These are phyloP conservation scores for Ustilago cynodontis DNA, from an alignment of 1,284 basidiomycete species.

Conservation along the genomic window DNA sequence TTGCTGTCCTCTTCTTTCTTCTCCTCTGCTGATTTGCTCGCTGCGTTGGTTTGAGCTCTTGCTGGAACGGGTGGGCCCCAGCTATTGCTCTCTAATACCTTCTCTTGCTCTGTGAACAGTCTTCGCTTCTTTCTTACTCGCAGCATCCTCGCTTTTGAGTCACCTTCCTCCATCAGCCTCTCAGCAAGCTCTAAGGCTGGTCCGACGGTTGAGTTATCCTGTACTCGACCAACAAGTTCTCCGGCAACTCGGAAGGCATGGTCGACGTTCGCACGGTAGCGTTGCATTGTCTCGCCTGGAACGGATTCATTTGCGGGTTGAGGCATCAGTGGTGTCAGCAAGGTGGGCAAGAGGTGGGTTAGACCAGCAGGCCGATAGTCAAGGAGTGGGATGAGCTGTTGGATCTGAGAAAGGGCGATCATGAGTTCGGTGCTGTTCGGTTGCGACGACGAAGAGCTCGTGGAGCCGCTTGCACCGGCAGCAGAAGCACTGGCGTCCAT, in stretches of 20 bases:
- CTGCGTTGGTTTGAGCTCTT: neutral
- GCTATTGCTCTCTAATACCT: conserved; percentile 26
- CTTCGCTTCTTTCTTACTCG: conserved; percentile 38
- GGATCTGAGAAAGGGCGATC: conserved; percentile 47
- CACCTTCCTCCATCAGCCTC: conserved; percentile 21
- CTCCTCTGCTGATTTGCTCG: neutral
- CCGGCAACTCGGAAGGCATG: conserved; percentile 42
- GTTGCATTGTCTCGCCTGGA: conserved; percentile 24
- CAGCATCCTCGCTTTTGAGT: conserved; percentile 23
- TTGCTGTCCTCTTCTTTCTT: neutral
- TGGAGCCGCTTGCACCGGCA: neutral
- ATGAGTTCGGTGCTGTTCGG: conserved; percentile 49
- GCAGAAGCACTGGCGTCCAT: conserved; percentile 8
- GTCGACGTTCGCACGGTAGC: conserved; percentile 41
- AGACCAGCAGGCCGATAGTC: conserved; percentile 45
- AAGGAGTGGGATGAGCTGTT: conserved; percentile 48
- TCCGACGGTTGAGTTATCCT: conserved; percentile 20
- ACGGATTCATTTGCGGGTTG: neutral
- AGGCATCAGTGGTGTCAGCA: conserved; percentile 34
- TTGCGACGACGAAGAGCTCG: neutral
- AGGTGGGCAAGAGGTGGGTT: conserved; percentile 26
- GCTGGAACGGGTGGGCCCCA: conserved; percentile 27
- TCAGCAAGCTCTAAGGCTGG: conserved; percentile 34
- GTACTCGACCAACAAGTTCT: conserved; percentile 24
- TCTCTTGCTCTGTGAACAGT: conserved; percentile 40